A percentile compares a stretch with the other conserved stretches of the same genome.
Conservation (phyloP, 306 rosid genomes). For the Medicago ruthenica region DNA sequence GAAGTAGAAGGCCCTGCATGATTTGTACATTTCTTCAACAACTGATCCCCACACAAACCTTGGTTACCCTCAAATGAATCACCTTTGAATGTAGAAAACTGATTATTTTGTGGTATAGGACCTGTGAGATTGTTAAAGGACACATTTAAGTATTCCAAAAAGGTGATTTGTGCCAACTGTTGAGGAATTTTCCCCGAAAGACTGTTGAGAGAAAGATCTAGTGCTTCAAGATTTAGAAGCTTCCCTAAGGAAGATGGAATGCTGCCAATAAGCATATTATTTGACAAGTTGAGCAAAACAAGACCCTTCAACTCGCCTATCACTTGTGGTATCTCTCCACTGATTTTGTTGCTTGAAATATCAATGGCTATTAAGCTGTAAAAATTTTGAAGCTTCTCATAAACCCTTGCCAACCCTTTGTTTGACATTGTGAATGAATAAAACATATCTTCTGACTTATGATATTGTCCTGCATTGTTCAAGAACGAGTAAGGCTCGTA, state of each 20-base stretch:
- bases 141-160: conserved; percentile 36
- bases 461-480: too few species aligned
- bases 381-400: not conserved
- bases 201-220: conserved; percentile 42
- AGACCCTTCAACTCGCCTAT: conserved; percentile 25
- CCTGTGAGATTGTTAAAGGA: conserved; percentile 36
- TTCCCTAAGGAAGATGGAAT: conserved; percentile 45
- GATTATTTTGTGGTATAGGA: conserved; percentile 36
- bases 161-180: conserved; percentile 34
- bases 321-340: conserved; percentile 29
- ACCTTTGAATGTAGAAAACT: conserved; percentile 24
- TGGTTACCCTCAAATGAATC: not conserved
- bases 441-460: too few species aligned
- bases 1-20: not conserved
- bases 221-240: conserved; percentile 38
- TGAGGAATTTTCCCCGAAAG: conserved; percentile 38
- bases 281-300: conserved; percentile 36
- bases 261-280: conserved; percentile 34
- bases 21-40: not conserved
- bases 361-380: conserved; percentile 35
- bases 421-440: conserved; percentile 13
- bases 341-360: conserved; percentile 44
- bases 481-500: too few species aligned
- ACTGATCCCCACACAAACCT: not conserved
- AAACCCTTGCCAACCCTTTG: conserved; percentile 36